Conservation (phyloP, 2,329 filamentous ascomycete species). For the Exophiala alcalophila region DNA sequence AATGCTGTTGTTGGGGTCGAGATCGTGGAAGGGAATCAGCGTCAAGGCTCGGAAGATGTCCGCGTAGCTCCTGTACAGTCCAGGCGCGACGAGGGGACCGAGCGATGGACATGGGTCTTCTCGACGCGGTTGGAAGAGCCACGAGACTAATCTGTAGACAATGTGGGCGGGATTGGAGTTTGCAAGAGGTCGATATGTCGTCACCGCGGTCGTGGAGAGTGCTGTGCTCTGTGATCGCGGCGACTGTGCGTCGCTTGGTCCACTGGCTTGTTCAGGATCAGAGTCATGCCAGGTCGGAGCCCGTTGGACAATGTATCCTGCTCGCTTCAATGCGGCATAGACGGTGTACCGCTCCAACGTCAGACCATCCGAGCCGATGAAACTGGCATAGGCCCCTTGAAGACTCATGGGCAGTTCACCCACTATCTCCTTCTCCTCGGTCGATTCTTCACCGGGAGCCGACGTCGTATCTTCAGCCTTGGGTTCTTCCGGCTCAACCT, state of each 20-base stretch:
- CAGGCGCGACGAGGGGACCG: conserved; percentile 61
- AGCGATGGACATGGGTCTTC: conserved; percentile 27
- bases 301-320: conserved; percentile 76
- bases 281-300: conserved; percentile 55
- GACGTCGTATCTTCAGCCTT: neutral
- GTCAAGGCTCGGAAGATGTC: conserved; percentile 74
- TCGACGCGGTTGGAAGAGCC: conserved; percentile 36
- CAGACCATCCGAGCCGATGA: conserved; percentile 66
- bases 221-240: neutral
- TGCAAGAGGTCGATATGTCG: conserved; percentile 3
- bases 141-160: conserved; percentile 55
- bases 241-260: conserved; percentile 1
- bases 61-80: conserved; percentile 63
- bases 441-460: conserved; percentile 1
- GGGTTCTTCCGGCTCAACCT: neutral
- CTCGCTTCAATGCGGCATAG: conserved; percentile 77
- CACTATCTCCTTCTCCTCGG: conserved; percentile 25
- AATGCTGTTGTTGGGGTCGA: conserved; percentile 37
- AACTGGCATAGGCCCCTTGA: conserved; percentile 82
- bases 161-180: conserved; percentile 33
- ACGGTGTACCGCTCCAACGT: conserved; percentile 82
- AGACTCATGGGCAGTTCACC: conserved; percentile 79
- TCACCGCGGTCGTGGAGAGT: neutral
- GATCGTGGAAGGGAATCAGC: conserved; percentile 70
- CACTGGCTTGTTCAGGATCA: conserved; percentile 21